Conservation (phyloP, 345 rosid genomes). For the Gossypium raimondii region DNA sequence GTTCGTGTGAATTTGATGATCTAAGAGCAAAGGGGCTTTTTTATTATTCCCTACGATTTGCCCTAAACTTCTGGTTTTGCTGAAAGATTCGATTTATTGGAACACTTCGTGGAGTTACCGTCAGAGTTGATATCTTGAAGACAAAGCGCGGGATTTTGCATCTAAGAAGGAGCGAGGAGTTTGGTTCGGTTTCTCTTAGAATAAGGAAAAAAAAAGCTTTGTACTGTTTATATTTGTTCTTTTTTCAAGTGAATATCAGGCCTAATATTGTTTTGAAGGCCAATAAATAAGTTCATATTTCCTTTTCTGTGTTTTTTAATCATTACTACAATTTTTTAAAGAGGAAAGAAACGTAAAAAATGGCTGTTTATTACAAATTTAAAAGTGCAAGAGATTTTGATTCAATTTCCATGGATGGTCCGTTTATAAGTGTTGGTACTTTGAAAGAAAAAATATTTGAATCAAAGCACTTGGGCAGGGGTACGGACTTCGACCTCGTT, state of each 20-base stretch:
- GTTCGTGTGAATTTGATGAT: slow-evolving; percentile 8
- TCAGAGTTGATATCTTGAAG: background rate
- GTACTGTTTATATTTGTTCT: slow-evolving; percentile 23
- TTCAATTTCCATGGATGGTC: slow-evolving; percentile 90
- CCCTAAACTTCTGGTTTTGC: background rate
- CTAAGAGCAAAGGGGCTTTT: background rate
- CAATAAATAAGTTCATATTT: slow-evolving; percentile 20
- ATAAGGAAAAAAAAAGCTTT: slow-evolving; percentile 4
- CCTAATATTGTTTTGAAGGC: slow-evolving; percentile 35
- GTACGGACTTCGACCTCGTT: slow-evolving; percentile 95
- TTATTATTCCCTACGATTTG: background rate
- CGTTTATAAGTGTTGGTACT: slow-evolving; percentile 92
- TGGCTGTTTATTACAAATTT: slow-evolving; percentile 99
- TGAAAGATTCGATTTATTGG: background rate
- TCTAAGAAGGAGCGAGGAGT: slow-evolving; percentile 12
- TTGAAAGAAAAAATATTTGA: slow-evolving; percentile 99
- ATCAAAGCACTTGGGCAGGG: slow-evolving; percentile 99
- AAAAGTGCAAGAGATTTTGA: slow-evolving; percentile 99
- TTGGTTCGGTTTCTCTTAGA: slow-evolving; percentile 17
- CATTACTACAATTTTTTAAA: slow-evolving; percentile 13
- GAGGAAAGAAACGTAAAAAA: slow-evolving; percentile 24
- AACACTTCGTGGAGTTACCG: background rate
- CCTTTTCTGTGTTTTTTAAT: slow-evolving; percentile 12
- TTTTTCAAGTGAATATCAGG: slow-evolving; percentile 38
- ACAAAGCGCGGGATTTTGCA: background rate